phyloP scores from a whole-genome alignment of 768 basidiomycete genomes.

The Leccinum olivaceopallidum region DNA sequence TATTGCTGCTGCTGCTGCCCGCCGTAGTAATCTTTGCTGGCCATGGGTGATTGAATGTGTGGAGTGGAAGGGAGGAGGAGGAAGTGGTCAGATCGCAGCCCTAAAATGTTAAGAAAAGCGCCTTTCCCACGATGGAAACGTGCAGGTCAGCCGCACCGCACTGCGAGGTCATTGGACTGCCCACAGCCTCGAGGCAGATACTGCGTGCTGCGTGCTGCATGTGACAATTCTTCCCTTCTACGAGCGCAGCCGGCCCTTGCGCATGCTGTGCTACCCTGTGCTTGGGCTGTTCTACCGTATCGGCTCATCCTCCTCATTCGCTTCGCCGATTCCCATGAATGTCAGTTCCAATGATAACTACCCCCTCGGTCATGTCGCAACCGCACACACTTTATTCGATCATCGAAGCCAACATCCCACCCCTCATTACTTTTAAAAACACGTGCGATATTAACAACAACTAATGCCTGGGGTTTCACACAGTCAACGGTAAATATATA shows the following conservation, averaged over 20 bases:
- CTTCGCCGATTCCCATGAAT: constrained; percentile 18
- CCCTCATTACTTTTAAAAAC: constrained; percentile 5
- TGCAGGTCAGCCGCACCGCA: background rate
- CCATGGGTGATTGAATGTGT: constrained; percentile 43
- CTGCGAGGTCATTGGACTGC: background rate
- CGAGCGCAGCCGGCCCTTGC: background rate
- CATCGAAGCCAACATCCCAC: constrained; percentile 10
- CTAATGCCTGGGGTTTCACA: constrained; percentile 12
- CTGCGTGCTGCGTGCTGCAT: constrained; percentile 12
- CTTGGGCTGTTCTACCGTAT: background rate
- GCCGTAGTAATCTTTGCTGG: constrained; percentile 74
- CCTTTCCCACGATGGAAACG: constrained; percentile 25
- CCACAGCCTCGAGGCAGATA: constrained; percentile 21
- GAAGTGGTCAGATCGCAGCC: constrained; percentile 15
- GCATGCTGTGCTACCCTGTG: constrained; percentile 15
- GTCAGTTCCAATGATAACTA: constrained; percentile 6
- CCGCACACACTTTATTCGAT: background rate
- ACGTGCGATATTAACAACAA: constrained; percentile 22
- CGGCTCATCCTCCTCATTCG: background rate
- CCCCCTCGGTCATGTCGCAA: background rate
- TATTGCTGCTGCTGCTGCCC: constrained; percentile 50
- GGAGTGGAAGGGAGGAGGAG: constrained; percentile 13
- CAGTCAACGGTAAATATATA: constrained; percentile 27
- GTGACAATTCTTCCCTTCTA: background rate
- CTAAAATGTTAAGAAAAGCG: constrained; percentile 26